Conservation (phyloP, 768 basidiomycete species). For the Podaxis mareebaensis region DNA sequence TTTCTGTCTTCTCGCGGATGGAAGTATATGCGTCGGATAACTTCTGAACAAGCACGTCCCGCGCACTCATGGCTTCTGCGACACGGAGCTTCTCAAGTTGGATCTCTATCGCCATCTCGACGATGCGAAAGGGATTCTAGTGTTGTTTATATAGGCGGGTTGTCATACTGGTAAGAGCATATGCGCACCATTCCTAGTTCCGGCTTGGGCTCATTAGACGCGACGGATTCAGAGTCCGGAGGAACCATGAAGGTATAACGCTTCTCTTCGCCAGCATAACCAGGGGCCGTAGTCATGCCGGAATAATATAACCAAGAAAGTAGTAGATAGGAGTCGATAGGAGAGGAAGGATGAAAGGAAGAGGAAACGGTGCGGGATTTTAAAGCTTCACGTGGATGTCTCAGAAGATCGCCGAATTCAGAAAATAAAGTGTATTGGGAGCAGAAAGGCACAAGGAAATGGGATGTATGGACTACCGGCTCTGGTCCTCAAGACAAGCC, state of each 20-base stretch:
- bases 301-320: constrained; percentile 10
- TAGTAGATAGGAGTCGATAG: background rate
- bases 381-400: background rate
- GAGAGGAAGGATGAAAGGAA: background rate
- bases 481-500: background rate
- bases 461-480: constrained; percentile 16
- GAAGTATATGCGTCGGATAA: constrained; percentile 61
- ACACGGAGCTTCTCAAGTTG: constrained; percentile 54
- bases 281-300: constrained; percentile 5
- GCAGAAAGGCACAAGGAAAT: background rate
- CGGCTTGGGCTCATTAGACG: background rate
- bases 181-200: constrained; percentile 7
- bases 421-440: constrained; percentile 4
- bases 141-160: background rate
- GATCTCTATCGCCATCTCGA: constrained; percentile 56
- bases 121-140: constrained; percentile 47
- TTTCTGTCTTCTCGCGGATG: constrained; percentile 58
- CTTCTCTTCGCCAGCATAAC: constrained; percentile 5
- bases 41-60: constrained; percentile 60
- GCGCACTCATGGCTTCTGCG: constrained; percentile 58
- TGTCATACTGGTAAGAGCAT: background rate
- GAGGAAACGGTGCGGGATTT: background rate
- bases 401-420: constrained; percentile 1
- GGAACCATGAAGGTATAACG: constrained; percentile 6
- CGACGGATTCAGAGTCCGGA: background rate